These are phyloP conservation scores for Themeda triandra DNA, from an alignment of 176 grass and related monocot species.

Conservation along the genomic window DNA sequence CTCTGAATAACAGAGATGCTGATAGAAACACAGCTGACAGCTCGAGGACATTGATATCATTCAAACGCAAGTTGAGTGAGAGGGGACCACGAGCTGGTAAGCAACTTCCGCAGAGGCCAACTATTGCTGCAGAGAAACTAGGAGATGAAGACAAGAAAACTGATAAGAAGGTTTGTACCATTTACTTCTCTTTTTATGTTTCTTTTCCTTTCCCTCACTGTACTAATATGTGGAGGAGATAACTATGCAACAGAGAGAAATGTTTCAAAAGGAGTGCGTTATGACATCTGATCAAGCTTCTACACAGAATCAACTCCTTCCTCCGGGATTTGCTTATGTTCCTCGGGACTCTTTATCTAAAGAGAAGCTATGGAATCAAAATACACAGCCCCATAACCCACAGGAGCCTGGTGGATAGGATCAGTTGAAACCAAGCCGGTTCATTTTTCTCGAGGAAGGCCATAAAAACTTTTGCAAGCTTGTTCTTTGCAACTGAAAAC, in stretches of 20 bases:
- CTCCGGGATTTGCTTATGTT: constrained; percentile 88
- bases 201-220: constrained; percentile 6
- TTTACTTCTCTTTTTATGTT: constrained; percentile 18
- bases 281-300: constrained; percentile 96
- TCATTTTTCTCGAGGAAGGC: constrained; percentile 28
- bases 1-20: constrained; percentile 61
- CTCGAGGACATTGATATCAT: constrained; percentile 70
- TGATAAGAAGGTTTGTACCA: constrained; percentile 51
- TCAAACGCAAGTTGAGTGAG: constrained; percentile 77
- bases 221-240: constrained; percentile 26
- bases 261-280: constrained; percentile 78
- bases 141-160: constrained; percentile 68
- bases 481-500: constrained; percentile 28
- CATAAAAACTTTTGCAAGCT: neutral
- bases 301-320: constrained; percentile 87
- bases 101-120: constrained; percentile 57
- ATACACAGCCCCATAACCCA: constrained; percentile 52
- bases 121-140: constrained; percentile 38
- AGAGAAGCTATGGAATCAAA: constrained; percentile 55
- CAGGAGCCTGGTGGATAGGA: constrained; percentile 83
- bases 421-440: constrained; percentile 32
- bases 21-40: constrained; percentile 77
- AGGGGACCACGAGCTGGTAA: constrained; percentile 74
- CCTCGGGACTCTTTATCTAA: constrained; percentile 89
- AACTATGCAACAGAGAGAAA: constrained; percentile 54